These are phyloP conservation scores for Blastocladiella britannica DNA, from an alignment of 192 early-diverging fungal species.

Conservation along the genomic window DNA sequence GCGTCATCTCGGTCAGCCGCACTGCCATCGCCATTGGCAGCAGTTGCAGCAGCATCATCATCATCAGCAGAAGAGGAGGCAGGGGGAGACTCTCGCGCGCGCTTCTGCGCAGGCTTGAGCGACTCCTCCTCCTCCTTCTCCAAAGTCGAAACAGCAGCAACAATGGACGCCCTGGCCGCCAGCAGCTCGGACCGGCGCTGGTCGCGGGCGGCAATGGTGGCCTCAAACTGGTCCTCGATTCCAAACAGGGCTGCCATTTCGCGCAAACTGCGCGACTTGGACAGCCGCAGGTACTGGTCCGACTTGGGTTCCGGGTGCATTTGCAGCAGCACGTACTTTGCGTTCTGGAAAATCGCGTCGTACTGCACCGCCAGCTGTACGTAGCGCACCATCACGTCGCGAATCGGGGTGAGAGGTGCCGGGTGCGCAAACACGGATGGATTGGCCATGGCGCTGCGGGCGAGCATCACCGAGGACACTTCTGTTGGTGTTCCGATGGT, in stretches of 20 bases:
- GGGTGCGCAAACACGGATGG: slow-evolving; percentile 59
- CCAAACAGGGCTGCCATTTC: not conserved
- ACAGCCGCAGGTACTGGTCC: slow-evolving; percentile 18
- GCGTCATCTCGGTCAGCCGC: no score
- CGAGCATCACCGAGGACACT: slow-evolving; percentile 64
- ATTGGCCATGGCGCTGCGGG: slow-evolving; percentile 67
- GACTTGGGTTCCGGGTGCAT: slow-evolving; percentile 54
- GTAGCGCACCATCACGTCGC: slow-evolving; percentile 43
- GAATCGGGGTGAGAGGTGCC: slow-evolving; percentile 27
- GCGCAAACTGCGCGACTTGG: slow-evolving; percentile 18
- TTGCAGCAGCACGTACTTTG: slow-evolving; percentile 76
- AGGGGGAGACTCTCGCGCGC: no score
- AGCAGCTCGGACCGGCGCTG: not conserved
- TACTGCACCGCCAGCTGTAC: slow-evolving; percentile 39
- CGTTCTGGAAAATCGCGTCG: slow-evolving; percentile 58
- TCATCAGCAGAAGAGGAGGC: no score
- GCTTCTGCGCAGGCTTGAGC: no score
- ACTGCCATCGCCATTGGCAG: no score
- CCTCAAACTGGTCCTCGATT: not conserved
- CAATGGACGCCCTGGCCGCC: not conserved
- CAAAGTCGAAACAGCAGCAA: no score
- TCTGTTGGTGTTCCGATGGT: slow-evolving; percentile 11
- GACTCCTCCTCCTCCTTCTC: no score
- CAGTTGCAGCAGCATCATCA: no score
- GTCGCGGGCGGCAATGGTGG: not conserved